Evolutionary conservation across 225 moss, liverwort and hornwort genomes (phyloP), one percentile per base, ranked within the genome.

Genomic region (Climacium dendroides): DNA sequence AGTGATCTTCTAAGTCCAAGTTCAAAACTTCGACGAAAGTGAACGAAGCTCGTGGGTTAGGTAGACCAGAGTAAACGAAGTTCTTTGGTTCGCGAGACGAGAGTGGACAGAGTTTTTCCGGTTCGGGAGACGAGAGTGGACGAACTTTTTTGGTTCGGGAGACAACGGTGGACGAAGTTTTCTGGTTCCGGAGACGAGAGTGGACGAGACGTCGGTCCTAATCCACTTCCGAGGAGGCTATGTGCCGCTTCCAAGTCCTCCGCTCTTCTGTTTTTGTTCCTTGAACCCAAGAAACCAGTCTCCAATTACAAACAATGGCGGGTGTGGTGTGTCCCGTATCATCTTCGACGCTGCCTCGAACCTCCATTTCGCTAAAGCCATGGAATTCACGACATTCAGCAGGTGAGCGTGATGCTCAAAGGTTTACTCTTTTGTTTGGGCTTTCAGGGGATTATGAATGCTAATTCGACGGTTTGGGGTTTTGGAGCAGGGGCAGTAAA

Each of bases 281-380:
- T 11, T 26, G 57, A n/a, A 10, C 14, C 58, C 50, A 35, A 8
- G 30, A 48, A 34, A 24, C 26, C 25, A 32, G 70, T 82, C 45
- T 22, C 30, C 59, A 79, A 65, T 83, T 85, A n/a, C 58, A 8
- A 85, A 74, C 61, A 43, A 93, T 93, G 93, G 90, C 93, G 72
- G 83, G 88, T 47, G 87, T 87, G 63, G 63, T 86, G 52, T 89
- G 86, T 89, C 87, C 87, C 43, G 59, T 87, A 74, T 85, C 79
- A 79, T 87, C 70, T 53, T 82, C 87, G 74, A 66, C 84, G 24
- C 82, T 90, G 73, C 58, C 78, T 72, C 45, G 81, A 48, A 74
- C 63, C 52, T 62, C 22, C 54, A 29, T 82, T 52, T 59, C 84
- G 15, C 59, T 30, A 11, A 83, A 76, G 61, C 80, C 87, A 86